Evolutionary conservation across 495 filamentous ascomycete species (phyloP).

Genomic region (Lepraria neglecta): DNA sequence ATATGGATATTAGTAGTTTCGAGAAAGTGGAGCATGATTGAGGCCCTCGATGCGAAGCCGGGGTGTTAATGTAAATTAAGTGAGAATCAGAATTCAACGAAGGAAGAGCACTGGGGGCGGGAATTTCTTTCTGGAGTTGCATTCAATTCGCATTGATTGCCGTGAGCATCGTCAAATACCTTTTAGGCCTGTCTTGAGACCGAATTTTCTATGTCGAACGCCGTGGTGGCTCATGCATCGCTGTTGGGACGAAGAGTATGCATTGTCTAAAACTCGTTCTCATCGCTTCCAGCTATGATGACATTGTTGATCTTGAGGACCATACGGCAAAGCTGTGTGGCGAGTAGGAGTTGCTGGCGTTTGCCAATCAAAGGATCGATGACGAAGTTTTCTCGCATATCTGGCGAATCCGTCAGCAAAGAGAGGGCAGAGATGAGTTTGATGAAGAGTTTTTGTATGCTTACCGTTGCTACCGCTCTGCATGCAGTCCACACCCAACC

Average conservation of each 20-base stretch:
- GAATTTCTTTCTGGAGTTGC: neutral
- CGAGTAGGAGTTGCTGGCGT: slow-evolving; percentile 89
- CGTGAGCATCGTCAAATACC: neutral
- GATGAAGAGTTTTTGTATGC: slow-evolving; percentile 17
- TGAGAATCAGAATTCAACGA: too few relatives aligned
- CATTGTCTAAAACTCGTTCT: slow-evolving; percentile 75
- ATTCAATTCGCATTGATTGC: neutral
- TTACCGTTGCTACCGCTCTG: slow-evolving; percentile 77
- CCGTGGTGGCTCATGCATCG: neutral
- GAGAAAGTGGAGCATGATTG: neutral
- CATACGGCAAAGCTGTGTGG: slow-evolving; percentile 97
- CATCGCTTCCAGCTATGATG: slow-evolving; percentile 86
- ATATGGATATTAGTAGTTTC: neutral
- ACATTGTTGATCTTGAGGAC: slow-evolving; percentile 96
- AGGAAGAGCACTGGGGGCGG: too few relatives aligned
- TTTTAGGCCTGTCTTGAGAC: neutral
- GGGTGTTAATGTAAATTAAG: too few relatives aligned
- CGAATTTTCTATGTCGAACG: neutral
- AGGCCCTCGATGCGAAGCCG: too few relatives aligned
- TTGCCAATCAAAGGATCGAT: slow-evolving; percentile 98
- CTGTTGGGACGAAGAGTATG: slow-evolving; percentile 10
- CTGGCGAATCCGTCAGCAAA: slow-evolving; percentile 31
- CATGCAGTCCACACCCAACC: slow-evolving; percentile 97
- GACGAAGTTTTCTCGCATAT: slow-evolving; percentile 96
- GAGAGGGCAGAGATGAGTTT: too few relatives aligned